Base-by-base conservation (phyloP, 805 yeast species). In the Candida corydali region DNA sequence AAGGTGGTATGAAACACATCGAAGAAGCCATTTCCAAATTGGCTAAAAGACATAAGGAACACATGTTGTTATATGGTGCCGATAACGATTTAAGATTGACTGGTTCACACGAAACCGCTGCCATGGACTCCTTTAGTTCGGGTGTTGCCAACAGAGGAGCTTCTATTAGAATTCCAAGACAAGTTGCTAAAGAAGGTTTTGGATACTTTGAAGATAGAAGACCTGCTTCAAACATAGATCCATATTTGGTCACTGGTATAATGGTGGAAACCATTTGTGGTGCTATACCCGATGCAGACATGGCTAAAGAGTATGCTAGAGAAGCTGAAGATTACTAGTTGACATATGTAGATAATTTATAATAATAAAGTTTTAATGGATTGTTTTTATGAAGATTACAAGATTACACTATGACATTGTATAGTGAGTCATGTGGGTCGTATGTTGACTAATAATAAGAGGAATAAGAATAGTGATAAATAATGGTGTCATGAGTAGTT, bases 111-210 rank as follows among this genome's bases (percentile, higher is more conserved):
- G 98, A 93, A 78, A 93, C 98, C 49, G 98, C 98, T 35, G 83
- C 95, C 32, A 80, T 86, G 79, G 82, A 86, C 51, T 67, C 78
- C 36, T 93, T 91, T 78, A 83, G 95, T 33, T 80, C 88, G 42
- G 98, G 98, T 77, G 98, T 93, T 52, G 98, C 98, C 62, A 93
- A 93, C 87, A 86, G 98, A 78, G 98, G 98, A 73, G 96, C 96
- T 44, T 89, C 97, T 17, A 80, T 93, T 52, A 88, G 98, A 80
- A 93, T 93, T 63, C 98, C 98, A 72, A 84, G 98, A 76, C 82
- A 96, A 30, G 98, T 93, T 53, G 95, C 95, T 64, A 86, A 86
- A 70, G 98, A 89, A 69, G 97, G 97, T 44, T 86, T 70, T 71
- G 98, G 98, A 43, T 93, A 93, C 81, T 91, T 93, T 58, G 98